Base-by-base conservation (phyloP, 768 basidiomycete species). In the Boletus rubroflammeus region DNA sequence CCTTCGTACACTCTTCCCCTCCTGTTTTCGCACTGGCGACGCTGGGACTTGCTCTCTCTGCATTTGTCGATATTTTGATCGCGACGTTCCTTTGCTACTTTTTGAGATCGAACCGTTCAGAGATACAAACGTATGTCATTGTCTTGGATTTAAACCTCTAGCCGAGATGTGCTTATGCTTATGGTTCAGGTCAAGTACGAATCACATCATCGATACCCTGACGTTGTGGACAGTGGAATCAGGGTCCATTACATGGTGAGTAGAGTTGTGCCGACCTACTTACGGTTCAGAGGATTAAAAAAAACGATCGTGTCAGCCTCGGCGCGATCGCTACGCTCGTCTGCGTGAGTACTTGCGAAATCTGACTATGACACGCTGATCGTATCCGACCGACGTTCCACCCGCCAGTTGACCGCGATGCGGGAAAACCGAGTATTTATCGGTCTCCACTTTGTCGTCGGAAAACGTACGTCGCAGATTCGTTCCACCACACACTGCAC, bases 1-100 rank as follows among this genome's bases (percentile, higher is more conserved):
- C 36, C 23, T 67, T 60, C 29, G 29, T 17, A 1, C 25, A 7
- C 14, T 25, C 47, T 13, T 64, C 51, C 29, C 17, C 1, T 34
- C 11, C 9, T 21, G 13, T 35, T 40, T 43, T 32, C 5, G 19
- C 23, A 13, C 25, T 32, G 17, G 38, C 8, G 15, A 26, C 13
- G 10, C 2, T 71, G 1, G 80, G 79, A 6, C 66, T 81, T 0
- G 61, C 72, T 1, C 69, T 81, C 3, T 81, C 80, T 4, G 75
- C 75, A 2, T 48, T 70, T 5, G 64, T 80, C 35, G 81, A 82
- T 55, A 58, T 81, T 44, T 53, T 78, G 17, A 79, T 81, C 50
- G 78, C 78, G 8, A 62, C 44, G 3, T 72, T 63, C n/a, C 67
- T 81, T 21, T 77, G 76, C 51, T 73, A 70, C 50, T 71, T 75